Base-by-base conservation (phyloP, 148 eudicot genomes). In the Cornus suecica region DNA sequence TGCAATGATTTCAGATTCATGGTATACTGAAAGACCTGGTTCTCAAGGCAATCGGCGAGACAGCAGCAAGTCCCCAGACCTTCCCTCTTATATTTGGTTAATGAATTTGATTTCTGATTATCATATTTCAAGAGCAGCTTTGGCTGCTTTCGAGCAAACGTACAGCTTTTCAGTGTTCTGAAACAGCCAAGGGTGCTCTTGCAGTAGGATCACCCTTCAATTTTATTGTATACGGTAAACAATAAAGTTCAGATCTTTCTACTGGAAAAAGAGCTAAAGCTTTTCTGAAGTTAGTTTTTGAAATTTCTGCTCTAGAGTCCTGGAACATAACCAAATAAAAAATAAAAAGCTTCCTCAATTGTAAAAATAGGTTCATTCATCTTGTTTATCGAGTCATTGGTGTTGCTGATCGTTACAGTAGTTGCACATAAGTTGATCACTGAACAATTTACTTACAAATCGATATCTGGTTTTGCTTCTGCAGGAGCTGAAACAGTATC, bases 401-500 rank as follows among this genome's bases (percentile, higher is more conserved):
- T 48, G 15, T 48, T 48, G 18, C 54, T 11, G 2, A 58, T 58
- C n/a, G 25, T 56, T 23, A 10, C 61, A 22, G 24, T 58, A n/a
- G n/a, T 58, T 14, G n/a, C 20, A 22, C 62, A 58, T 58, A 58
- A 18, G 62, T n/a, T 58, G 62, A 58, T 58, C 24, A 20, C 4
- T 58, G 7, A 48, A 58, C n/a, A 7, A 5, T 58, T 58, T 58
- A 20, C 8, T 18, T 18, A 58, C 62, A 20, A 58, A 58, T 2
- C 0, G 62, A 58, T 18, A 10, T 0, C 62, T 58, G 62, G 3
- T 58, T 58, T 10, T 58, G 6, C 20, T 22, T 24, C 62, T 30
- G 48, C 75, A 81, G 83, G 80, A 81, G 54, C 66, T 81, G 18
- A 81, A 68, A 61, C 83, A 75, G 22, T 81, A 66, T 42, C 83